phyloP scores from a whole-genome alignment of 2,329 filamentous ascomycete genomes.

The Pyricularia sp. region DNA sequence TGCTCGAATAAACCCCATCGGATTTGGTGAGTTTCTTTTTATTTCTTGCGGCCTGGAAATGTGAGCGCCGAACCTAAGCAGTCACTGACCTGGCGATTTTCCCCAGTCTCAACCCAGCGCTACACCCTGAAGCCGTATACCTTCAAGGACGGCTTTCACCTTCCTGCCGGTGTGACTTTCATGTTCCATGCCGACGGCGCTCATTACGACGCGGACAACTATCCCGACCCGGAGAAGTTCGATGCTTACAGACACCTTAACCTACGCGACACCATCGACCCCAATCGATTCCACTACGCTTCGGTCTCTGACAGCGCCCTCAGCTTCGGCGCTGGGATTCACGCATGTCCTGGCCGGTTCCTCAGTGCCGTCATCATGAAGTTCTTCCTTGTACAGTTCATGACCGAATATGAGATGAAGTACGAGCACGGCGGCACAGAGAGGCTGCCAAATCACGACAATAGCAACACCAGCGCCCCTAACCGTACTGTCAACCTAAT shows the following conservation, averaged over 20 bases:
- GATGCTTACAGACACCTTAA: not conserved
- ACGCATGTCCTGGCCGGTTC: not conserved
- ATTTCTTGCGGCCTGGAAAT: too few species aligned
- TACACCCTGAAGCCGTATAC: not conserved
- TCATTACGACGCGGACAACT: not conserved
- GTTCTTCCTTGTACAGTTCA: not conserved
- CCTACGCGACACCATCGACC: not conserved
- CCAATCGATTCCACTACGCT: not conserved
- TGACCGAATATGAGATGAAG: not conserved
- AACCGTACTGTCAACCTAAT: not conserved
- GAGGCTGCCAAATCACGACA: not conserved
- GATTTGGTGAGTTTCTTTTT: slow-evolving; percentile 9
- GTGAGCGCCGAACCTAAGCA: not conserved
- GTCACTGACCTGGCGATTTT: not conserved
- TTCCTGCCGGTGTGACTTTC: not conserved
- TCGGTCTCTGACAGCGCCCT: not conserved
- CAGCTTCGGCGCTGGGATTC: not conserved
- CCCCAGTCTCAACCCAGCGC: not conserved
- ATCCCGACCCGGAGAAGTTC: not conserved
- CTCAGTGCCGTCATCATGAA: not conserved
- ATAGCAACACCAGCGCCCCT: not conserved
- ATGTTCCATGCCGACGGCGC: not conserved
- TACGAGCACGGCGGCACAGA: not conserved
- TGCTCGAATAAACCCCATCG: slow-evolving; percentile 18
- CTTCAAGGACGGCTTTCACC: not conserved